Conservation (phyloP, 768 basidiomycete genomes). For the Kwoniella shandongensis region DNA sequence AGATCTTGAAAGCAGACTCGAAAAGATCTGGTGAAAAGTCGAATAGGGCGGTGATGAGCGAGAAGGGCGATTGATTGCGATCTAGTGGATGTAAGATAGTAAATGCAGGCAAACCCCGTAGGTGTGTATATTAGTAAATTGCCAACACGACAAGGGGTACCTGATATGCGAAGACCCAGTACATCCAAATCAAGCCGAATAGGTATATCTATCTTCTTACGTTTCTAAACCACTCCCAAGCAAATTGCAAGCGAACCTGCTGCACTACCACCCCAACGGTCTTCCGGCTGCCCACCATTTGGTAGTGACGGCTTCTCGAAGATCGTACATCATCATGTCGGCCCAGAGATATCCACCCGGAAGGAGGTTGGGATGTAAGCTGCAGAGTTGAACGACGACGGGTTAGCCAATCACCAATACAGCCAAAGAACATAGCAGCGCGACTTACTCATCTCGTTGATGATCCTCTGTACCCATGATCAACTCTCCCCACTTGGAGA, state of each 20-base stretch:
- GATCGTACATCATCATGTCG: constrained; percentile 33
- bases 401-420: neutral
- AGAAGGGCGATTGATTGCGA: too few relatives aligned
- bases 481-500: constrained; percentile 19
- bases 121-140: too few relatives aligned
- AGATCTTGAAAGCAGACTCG: constrained; percentile 46
- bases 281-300: constrained; percentile 1
- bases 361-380: constrained; percentile 18
- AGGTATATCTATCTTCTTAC: too few relatives aligned
- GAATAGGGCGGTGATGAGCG: neutral
- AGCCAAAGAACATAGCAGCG: neutral
- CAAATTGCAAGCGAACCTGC: neutral
- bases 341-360: constrained; percentile 35
- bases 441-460: constrained; percentile 27
- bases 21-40: constrained; percentile 3
- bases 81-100: too few relatives aligned
- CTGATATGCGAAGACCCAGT: too few relatives aligned
- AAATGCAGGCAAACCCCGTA: too few relatives aligned
- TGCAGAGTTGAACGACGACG: neutral
- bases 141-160: too few relatives aligned
- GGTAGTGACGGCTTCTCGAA: constrained; percentile 14
- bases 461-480: constrained; percentile 30
- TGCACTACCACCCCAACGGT: neutral
- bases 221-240: too few relatives aligned
- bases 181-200: too few relatives aligned